Base-by-base conservation (phyloP, 2,329 filamentous ascomycete species). In the Mariannaea elegans region DNA sequence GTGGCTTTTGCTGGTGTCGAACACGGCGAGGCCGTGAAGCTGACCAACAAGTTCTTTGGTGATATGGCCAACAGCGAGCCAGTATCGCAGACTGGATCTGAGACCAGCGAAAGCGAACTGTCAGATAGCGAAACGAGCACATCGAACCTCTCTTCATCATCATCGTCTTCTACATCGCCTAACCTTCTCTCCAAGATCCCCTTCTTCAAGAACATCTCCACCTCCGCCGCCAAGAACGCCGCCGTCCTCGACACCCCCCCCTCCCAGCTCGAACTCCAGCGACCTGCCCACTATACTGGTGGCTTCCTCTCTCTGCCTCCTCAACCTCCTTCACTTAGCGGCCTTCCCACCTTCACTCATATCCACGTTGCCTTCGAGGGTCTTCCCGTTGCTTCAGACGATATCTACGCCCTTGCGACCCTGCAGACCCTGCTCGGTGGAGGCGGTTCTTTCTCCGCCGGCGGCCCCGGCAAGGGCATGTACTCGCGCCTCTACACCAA, bases 381-480 rank as follows among this genome's bases (percentile, higher is more conserved):
- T 23, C 87, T 97, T 2, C 93, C 94, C 51, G 95, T 99, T 72
- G 89, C 87, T 19, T 94, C 91, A 3, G 88, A 92, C 12, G 94
- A 98, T 75, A 97, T 99, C 71, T 99, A 98, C 79, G 94, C 95
- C 16, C 88, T 98, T 42, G 95, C 95, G 7, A 97, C 94, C 1
- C 84, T 99, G 1, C 96, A 98, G 78, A 98, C 93, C 1, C 90
- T 99, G 9, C 91, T 99, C 31, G 95, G 95, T 58, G 95, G 95
- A 46, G 95, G 95, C 47, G 95, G 95, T 21, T 97, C 94, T 56
- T 99, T 99, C 81, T 97, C 92, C 14, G 95, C 95, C 53, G 95
- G 95, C 70, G 95, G 95, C 0, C 95, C 95, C 4, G 95, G 95
- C 52, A 99, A 99, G 82, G 95, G 95, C 76, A 99, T 99, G 95